A percentile compares a stretch with the other conserved stretches of the same genome.
These are phyloP conservation scores for Cicer yamashitae DNA, from an alignment of 306 rosid species.

Conservation along the genomic window DNA sequence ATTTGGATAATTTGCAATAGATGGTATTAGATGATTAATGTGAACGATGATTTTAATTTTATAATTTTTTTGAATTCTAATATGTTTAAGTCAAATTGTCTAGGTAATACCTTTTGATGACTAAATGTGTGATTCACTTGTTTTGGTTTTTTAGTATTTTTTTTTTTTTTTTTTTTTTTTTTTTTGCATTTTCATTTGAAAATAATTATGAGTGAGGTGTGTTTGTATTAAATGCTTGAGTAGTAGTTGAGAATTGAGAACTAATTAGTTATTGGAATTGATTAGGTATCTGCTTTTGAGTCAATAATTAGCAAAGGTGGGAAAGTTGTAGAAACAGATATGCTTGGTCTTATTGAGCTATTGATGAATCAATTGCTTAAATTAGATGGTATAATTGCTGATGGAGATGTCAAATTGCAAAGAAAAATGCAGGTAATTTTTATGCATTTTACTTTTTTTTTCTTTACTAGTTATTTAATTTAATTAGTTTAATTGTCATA, in stretches of 20 bases:
- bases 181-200: not conserved
- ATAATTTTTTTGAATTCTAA: not conserved
- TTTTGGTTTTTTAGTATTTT: not conserved
- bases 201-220: slow-evolving; percentile 8
- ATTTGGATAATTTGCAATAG: too few relatives aligned
- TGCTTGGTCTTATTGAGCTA: slow-evolving; percentile 73
- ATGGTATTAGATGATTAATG: not conserved
- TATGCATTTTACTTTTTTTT: slow-evolving; percentile 17
- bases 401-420: slow-evolving; percentile 94
- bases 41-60: not conserved
- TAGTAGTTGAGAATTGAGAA: slow-evolving; percentile 31
- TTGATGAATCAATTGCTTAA: slow-evolving; percentile 92
- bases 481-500: not conserved
- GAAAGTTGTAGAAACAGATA: slow-evolving; percentile 78
- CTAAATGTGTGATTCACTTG: not conserved
- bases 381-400: slow-evolving; percentile 79
- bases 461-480: not conserved
- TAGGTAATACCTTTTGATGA: not conserved
- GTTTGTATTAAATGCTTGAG: slow-evolving; percentile 35
- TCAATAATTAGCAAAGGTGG: slow-evolving; percentile 75
- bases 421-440: slow-evolving; percentile 90
- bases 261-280: slow-evolving; percentile 45
- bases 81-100: not conserved
- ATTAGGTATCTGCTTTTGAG: slow-evolving; percentile 87
- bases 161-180: not conserved